These are phyloP conservation scores for Coelastrella sp. DNA, from an alignment of 139 green algal genomes.

Conservation along the genomic window DNA sequence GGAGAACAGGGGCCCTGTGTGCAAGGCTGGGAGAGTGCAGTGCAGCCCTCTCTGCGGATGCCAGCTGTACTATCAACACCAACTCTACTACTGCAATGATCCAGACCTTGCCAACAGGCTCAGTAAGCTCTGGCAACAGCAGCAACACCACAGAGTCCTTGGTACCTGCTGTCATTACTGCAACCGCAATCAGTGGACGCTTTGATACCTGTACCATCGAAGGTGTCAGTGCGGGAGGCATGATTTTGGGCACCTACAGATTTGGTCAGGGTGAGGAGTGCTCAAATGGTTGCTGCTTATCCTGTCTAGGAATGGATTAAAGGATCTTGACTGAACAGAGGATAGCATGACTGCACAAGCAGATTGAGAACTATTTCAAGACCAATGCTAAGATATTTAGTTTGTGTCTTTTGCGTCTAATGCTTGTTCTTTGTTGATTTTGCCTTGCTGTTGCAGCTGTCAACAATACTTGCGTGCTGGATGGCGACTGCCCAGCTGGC, in stretches of 20 bases:
- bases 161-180: neutral
- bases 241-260: neutral
- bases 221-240: neutral
- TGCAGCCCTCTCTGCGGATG: neutral
- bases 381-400: too few relatives aligned
- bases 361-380: too few relatives aligned
- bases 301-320: neutral
- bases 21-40: conserved; percentile 16
- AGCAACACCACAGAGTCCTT: neutral
- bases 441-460: neutral
- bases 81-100: neutral
- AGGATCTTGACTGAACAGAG: neutral
- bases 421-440: too few relatives aligned
- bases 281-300: neutral
- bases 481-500: neutral
- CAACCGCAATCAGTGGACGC: neutral
- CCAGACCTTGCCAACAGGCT: neutral
- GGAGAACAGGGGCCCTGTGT: conserved; percentile 19
- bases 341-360: neutral
- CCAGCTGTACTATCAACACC: neutral
- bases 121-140: neutral
- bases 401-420: neutral
- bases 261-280: neutral
- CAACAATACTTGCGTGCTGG: conserved; percentile 21
- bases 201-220: conserved; percentile 24